phyloP scores from a whole-genome alignment of 2,329 filamentous ascomycete species.

The Rhynchosporium secalis region DNA sequence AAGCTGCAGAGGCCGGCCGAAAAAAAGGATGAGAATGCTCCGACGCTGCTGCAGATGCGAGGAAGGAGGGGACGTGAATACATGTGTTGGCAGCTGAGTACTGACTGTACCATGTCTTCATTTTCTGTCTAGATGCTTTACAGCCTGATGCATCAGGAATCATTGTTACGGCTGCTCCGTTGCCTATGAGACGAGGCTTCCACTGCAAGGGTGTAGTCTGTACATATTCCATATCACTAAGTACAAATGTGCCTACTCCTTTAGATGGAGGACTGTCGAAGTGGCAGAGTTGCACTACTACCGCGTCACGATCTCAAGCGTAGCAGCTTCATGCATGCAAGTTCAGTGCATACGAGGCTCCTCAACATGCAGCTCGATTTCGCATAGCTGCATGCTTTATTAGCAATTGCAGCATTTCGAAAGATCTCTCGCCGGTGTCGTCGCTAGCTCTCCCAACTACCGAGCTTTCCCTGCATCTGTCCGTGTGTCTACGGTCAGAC shows the following conservation, averaged over 20 bases:
- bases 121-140: neutral
- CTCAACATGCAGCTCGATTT: slow-evolving; percentile 19
- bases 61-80: neutral
- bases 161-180: slow-evolving; percentile 14
- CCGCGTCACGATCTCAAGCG: slow-evolving; percentile 33
- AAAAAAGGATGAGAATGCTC: slow-evolving; percentile 12
- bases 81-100: slow-evolving; percentile 22
- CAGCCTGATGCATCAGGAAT: slow-evolving; percentile 1
- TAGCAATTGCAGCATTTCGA: slow-evolving; percentile 26
- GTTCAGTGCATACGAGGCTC: slow-evolving; percentile 28
- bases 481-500: slow-evolving; percentile 37
- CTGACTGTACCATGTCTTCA: neutral
- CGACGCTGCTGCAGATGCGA: slow-evolving; percentile 11
- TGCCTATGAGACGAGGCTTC: neutral
- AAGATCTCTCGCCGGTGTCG: slow-evolving; percentile 27
- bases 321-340: slow-evolving; percentile 28
- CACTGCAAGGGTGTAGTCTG: neutral
- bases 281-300: slow-evolving; percentile 32
- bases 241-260: slow-evolving; percentile 21
- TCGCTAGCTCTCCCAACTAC: slow-evolving; percentile 32
- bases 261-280: slow-evolving; percentile 21
- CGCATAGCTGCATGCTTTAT: slow-evolving; percentile 31
- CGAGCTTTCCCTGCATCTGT: slow-evolving; percentile 35
- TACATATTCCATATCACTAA: slow-evolving; percentile 16
- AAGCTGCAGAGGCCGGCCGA: slow-evolving; percentile 1